Base-by-base conservation (phyloP, 2,329 filamentous ascomycete genomes). In the Rhexocercosporidium sp. region DNA sequence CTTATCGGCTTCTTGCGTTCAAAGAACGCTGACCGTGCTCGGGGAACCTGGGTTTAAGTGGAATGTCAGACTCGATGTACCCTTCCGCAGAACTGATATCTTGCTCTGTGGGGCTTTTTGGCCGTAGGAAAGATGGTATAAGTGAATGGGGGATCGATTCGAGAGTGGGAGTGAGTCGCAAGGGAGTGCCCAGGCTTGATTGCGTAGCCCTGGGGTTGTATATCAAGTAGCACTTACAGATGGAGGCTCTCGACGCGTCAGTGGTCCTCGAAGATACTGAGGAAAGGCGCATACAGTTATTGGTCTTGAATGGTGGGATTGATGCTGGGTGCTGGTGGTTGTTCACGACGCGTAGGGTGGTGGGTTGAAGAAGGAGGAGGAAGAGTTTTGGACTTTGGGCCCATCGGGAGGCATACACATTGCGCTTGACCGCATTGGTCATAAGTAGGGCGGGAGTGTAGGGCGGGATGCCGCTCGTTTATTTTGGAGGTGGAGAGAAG, bases 241-340 rank as follows among this genome's bases (percentile, higher is more conserved):
- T 73, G 68, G 60, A 49, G 54, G 66, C 64, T 72, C 71, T 72
- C 67, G 73, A 75, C 74, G 76, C 73, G 74, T 75, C 73, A 61
- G 64, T 62, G 51, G 47, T 69, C 63, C 66, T 67, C 51, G 53
- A 70, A 65, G 69, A 65, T 67, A 66, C 66, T 70, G 67, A 63
- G 22, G 59, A 59, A 51, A 62, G 69, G 68, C 69, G 71, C 72
- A 75, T 73, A 66, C 64, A 71, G 78, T 78, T 70, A 54, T 78
- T 75, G 75, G 77, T 74, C 69, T 65, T 72, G 72, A 63, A 67
- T 68, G 64, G 69, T 67, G 66, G 70, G 67, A 47, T 64, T 70
- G 65, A 67, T 74, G 73, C 71, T 69, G 69, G 70, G 60, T 71
- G 70, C 70, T 66, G 67, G 71, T 69, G 71, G 71, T 73, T 68